phyloP scores from a whole-genome alignment of 768 basidiomycete genomes.

The Tricholoma flavovirens region DNA sequence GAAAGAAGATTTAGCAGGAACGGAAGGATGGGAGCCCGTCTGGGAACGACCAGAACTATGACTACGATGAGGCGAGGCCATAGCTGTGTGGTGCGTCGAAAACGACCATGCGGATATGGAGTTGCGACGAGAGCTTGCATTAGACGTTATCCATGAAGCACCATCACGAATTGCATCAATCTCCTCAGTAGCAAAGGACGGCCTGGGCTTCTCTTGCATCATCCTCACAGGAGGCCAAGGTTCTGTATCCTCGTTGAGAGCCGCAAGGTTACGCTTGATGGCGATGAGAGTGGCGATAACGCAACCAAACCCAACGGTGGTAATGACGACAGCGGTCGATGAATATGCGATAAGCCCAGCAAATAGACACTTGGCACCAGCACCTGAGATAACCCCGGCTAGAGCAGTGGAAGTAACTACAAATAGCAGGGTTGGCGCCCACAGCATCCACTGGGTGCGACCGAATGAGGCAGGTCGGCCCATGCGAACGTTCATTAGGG shows the following conservation, averaged over 20 bases:
- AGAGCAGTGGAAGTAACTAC: conserved; percentile 51
- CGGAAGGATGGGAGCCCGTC: conserved; percentile 33
- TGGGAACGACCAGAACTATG: conserved; percentile 27
- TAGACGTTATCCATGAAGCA: conserved; percentile 77
- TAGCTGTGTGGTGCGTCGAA: conserved; percentile 54
- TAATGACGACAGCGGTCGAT: conserved; percentile 43
- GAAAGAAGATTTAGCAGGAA: conserved; percentile 53
- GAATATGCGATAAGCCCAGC: conserved; percentile 57
- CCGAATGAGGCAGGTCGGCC: conserved; percentile 68
- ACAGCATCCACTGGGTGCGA: conserved; percentile 66
- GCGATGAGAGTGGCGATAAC: conserved; percentile 57
- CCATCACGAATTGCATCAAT: conserved; percentile 70
- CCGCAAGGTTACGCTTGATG: conserved; percentile 59
- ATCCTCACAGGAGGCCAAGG: conserved; percentile 56
- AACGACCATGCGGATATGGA: conserved; percentile 71
- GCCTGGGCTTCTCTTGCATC: conserved; percentile 48
- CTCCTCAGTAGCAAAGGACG: conserved; percentile 67
- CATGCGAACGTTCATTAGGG: conserved; percentile 65
- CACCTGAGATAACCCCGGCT: conserved; percentile 51
- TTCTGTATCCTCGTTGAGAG: conserved; percentile 45
- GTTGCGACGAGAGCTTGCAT: conserved; percentile 47
- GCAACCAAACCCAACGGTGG: conserved; percentile 49
- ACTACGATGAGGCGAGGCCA: conserved; percentile 32
- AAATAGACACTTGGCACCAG: conserved; percentile 50
- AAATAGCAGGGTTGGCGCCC: conserved; percentile 57